Evolutionary conservation across 1,284 basidiomycete genomes (phyloP), one percentile per base, ranked within the genome.

Genomic region (Mycena citricolor): DNA sequence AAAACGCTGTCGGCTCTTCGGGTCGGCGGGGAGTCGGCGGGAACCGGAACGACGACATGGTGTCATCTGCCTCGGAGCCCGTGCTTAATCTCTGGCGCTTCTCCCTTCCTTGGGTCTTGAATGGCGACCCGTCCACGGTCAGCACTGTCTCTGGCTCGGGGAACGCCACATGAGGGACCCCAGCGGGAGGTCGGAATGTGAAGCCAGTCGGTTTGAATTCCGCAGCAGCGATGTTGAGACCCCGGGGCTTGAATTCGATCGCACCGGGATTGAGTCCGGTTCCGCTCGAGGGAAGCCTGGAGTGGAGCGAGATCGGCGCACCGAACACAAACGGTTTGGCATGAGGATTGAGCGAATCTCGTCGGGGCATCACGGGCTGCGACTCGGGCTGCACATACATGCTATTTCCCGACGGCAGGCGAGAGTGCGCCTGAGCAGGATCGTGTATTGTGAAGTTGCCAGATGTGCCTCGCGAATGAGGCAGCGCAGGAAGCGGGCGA

Each of bases 281-380:
- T 16, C 78, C 78, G 39, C 81, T 55, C 1, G 86, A 89, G 8
- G 80, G 70, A 13, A 75, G 57, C 20, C 84, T 81, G 5, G 68
- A 55, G 58, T 89, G 86, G 2, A n/a, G n/a, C 20, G 54, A 43
- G 21, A 52, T 52, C 19, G 61, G 57, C 30, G 56, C 57, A 36
- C 84, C 86, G 61, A 90, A 90, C 7, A 88, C 81, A 52, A 90
- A 90, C 0, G 87, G 85, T 57, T 86, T 87, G 8, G 87, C 87
- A 43, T 78, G 71, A 0, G 87, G 87, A 59, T 90, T 90, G 37
- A 90, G 74, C 2, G 75, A 62, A 30, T 70, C 67, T 32, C 61
- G 49, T 62, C 70, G 50, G 54, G 52, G 47, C 45, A 57, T 26
- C 32, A 58, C 56, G 28, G 49, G 60, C 39, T 45, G 56, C 25